Conservation (phyloP, 1,139 yeast genomes). For the Taphrina communis region DNA sequence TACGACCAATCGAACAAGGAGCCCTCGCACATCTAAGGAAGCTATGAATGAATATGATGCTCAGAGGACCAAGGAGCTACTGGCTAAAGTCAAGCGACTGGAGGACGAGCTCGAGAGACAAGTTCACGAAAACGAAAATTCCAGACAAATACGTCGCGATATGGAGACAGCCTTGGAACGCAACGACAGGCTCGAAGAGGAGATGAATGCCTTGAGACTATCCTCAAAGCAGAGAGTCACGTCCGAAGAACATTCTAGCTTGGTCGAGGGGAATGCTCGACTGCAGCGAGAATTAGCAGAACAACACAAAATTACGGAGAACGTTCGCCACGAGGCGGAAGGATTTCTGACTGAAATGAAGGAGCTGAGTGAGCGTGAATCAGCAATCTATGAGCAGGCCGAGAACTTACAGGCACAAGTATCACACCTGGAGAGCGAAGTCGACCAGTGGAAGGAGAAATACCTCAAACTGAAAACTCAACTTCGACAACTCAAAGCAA, state of each 20-base stretch:
- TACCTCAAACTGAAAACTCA: slow-evolving; percentile 45
- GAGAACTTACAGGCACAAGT: slow-evolving; percentile 49
- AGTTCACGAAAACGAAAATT: not conserved
- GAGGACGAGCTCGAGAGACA: slow-evolving; percentile 13
- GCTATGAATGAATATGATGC: not conserved
- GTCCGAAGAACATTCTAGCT: not conserved
- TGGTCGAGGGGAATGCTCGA: slow-evolving; percentile 38
- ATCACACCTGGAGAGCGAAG: slow-evolving; percentile 51
- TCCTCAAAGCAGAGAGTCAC: slow-evolving; percentile 18
- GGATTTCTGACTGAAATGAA: slow-evolving; percentile 55
- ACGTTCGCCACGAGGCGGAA: slow-evolving; percentile 55
- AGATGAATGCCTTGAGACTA: slow-evolving; percentile 5
- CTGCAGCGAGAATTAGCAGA: slow-evolving; percentile 49
- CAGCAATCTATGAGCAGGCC: slow-evolving; percentile 46
- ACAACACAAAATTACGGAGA: slow-evolving; percentile 54
- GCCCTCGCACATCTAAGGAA: not conserved
- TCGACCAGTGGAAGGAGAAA: slow-evolving; percentile 52
- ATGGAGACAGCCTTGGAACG: slow-evolving; percentile 21
- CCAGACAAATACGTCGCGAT: slow-evolving; percentile 23
- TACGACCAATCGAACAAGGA: not conserved
- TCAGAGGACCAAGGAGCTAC: slow-evolving; percentile 5
- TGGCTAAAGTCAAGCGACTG: not conserved
- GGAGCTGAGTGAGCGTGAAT: slow-evolving; percentile 51
- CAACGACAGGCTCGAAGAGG: slow-evolving; percentile 23
- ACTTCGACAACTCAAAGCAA: slow-evolving; percentile 30